Conservation (phyloP, 768 basidiomycete species). For the Stropharia rugosoannulata region DNA sequence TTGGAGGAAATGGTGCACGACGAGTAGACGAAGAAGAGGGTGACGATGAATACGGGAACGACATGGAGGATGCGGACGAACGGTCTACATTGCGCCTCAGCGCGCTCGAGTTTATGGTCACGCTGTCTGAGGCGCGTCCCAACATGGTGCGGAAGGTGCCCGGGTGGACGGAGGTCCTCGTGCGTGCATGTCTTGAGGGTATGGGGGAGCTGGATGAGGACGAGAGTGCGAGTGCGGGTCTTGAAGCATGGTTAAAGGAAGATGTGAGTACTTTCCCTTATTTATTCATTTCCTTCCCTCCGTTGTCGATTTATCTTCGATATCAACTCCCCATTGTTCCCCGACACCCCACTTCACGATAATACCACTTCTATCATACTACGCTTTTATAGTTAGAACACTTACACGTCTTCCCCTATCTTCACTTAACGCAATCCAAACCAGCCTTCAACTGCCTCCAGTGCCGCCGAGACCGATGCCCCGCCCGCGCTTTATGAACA, state of each 20-base stretch:
- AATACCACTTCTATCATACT: no score
- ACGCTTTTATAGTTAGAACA: no score
- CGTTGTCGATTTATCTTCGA: no score
- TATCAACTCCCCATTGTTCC: not conserved
- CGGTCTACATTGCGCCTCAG: slow-evolving; percentile 67
- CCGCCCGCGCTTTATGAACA: slow-evolving; percentile 83
- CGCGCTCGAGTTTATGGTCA: slow-evolving; percentile 82
- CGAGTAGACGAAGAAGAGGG: slow-evolving; percentile 31
- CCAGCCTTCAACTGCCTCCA: slow-evolving; percentile 63
- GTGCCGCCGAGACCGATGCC: slow-evolving; percentile 55
- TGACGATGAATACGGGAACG: slow-evolving; percentile 23
- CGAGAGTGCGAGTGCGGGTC: slow-evolving; percentile 30
- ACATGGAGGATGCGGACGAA: slow-evolving; percentile 48
- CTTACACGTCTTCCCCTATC: no score
- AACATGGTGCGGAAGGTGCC: slow-evolving; percentile 64
- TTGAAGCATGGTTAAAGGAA: slow-evolving; percentile 66
- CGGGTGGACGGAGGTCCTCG: slow-evolving; percentile 70
- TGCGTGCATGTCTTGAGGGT: slow-evolving; percentile 77
- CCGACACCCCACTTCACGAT: not conserved
- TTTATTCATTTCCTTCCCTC: not conserved
- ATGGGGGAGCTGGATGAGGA: slow-evolving; percentile 77
- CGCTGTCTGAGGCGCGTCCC: slow-evolving; percentile 72
- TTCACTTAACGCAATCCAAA: no score
- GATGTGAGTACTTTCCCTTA: slow-evolving; percentile 53
- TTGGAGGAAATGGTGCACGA: not conserved